phyloP scores from a whole-genome alignment of 306 rosid genomes.

The Alnus glutinosa region DNA sequence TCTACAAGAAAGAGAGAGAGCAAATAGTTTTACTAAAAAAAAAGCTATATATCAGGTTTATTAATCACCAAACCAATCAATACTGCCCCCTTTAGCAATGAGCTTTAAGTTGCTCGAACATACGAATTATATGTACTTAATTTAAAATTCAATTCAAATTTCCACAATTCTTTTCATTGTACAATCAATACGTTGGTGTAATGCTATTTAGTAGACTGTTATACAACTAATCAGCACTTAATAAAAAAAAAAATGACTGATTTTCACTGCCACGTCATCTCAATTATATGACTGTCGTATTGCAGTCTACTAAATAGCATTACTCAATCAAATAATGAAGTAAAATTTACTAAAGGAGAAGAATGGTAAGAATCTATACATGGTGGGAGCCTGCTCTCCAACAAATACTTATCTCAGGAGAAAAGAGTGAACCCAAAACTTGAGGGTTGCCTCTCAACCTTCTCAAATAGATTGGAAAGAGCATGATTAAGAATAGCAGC shows the following conservation, averaged over 20 bases:
- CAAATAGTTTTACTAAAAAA: too few relatives aligned
- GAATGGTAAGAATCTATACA: neutral
- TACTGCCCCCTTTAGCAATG: neutral
- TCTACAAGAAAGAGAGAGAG: too few relatives aligned
- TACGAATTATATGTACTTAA: neutral
- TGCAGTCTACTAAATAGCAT: too few relatives aligned
- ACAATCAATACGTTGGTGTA: neutral
- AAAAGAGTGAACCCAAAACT: neutral
- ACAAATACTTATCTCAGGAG: neutral
- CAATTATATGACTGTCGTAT: too few relatives aligned
- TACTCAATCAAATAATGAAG: neutral
- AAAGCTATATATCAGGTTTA: too few relatives aligned
- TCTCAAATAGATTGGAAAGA: slow-evolving; percentile 24
- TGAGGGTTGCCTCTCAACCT: slow-evolving; percentile 9
- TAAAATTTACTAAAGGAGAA: neutral
- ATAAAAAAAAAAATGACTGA: too few relatives aligned
- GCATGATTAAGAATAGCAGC: slow-evolving; percentile 22
- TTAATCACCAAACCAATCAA: too few relatives aligned
- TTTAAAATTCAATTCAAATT: neutral
- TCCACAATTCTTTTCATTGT: neutral
- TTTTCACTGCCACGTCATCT: too few relatives aligned
- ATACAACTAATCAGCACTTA: too few relatives aligned
- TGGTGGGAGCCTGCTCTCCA: neutral
- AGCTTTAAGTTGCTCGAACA: neutral
- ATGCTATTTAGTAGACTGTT: too few relatives aligned